Evolutionary conservation across 345 rosid genomes (phyloP), one percentile per base, ranked within the genome.

Genomic region (Bruguiera sexangula): DNA sequence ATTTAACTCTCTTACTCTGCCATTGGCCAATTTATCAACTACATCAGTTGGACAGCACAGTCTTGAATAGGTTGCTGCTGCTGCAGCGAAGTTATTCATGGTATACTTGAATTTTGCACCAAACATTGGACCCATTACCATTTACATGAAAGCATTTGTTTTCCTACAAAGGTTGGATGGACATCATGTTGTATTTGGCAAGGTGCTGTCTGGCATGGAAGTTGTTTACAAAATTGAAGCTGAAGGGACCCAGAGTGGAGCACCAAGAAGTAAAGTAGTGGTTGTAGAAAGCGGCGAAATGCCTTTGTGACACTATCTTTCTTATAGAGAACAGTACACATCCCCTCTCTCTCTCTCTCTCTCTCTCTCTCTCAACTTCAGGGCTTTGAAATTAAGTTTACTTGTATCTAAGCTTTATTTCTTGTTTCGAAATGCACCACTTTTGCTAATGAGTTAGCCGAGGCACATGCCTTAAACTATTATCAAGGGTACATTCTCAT

Each of bases 191-290:
- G 98, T 95, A 67, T 90, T 92, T 43, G 99, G 99, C 20, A 87
- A 95, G 81, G 99, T 92, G 74, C 56, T 90, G 24, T 86, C 93
- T 4, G 98, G 98, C 36, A 90, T 95, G 99, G 98, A 95, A 67
- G 90, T 90, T 4, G 90, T 92, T 1, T 85, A 86, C 86, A 88
- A 90, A 83, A 57, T 90, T 3, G 99, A 95, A 83, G 94, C 96
- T 2, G 96, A 95, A 78, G 99, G 99, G 34, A 80, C 4, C 21
- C 96, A 95, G 73, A 79, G 71, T 8, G 97, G 96, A 65, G 75
- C 81, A 60, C 98, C 97, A 0, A 88, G 83, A 78, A 84, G 89
- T 75, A 85, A 84, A 78, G 94, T 95, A 18, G 83, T 87, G 70
- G 87, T 92, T 22, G 85, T 81, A 6, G 96, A 90, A 79, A 86